Conservation (phyloP, 75 land plant genomes). For the Ceratopteris richardii region DNA sequence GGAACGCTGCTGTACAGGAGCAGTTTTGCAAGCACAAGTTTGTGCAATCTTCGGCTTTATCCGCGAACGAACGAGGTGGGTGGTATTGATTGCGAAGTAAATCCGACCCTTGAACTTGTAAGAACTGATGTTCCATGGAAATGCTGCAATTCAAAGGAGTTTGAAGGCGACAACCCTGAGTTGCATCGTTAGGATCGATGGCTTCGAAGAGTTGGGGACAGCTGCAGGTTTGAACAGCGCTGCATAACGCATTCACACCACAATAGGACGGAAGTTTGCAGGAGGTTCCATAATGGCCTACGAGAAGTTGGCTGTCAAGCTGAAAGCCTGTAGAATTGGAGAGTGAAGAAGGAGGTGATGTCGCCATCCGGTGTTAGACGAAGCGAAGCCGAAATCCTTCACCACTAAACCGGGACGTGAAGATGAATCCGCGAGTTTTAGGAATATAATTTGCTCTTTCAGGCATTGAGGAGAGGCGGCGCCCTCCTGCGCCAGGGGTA, state of each 20-base stretch:
- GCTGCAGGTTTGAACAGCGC: constrained; percentile 7
- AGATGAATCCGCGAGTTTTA: not conserved
- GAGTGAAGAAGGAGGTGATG: not conserved
- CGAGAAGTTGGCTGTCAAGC: not conserved
- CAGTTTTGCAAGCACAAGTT: constrained; percentile 6
- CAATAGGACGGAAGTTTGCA: constrained; percentile 16
- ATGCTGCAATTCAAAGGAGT: constrained; percentile 2
- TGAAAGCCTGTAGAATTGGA: not conserved
- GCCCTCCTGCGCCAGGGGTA: constrained; percentile 6
- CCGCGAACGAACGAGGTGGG: not conserved
- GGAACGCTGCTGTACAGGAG: constrained; percentile 16
- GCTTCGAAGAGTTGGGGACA: not conserved
- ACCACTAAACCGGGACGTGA: not conserved
- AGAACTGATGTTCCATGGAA: not conserved
- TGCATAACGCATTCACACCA: constrained; percentile 10
- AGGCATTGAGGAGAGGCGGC: not conserved
- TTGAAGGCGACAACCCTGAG: constrained; percentile 6
- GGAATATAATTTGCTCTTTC: not conserved
- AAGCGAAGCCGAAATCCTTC: constrained; percentile 4
- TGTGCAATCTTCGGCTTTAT: constrained; percentile 10
- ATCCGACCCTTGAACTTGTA: constrained; percentile 8
- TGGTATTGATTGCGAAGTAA: constrained; percentile 15
- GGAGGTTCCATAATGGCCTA: not conserved
- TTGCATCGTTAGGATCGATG: not conserved
- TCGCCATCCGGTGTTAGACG: not conserved